phyloP scores from a whole-genome alignment of 345 rosid species.

The Linum tenue region DNA sequence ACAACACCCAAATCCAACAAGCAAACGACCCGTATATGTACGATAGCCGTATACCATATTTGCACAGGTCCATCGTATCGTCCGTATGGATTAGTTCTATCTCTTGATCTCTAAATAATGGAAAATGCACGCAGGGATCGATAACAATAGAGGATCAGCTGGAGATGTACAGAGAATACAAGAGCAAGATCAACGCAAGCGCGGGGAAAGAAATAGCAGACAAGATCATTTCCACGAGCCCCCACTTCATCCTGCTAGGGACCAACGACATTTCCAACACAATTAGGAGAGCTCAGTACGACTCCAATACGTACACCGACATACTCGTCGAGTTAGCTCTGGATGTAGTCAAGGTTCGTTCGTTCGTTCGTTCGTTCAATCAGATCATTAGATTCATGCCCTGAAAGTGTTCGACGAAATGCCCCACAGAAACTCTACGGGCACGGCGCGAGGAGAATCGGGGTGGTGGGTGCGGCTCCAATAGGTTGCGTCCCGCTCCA shows the following conservation, averaged over 20 bases:
- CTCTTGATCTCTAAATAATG: too few relatives aligned
- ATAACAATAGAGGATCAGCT: not conserved
- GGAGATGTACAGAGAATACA: not conserved
- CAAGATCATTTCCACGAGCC: not conserved
- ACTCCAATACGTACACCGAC: too few relatives aligned
- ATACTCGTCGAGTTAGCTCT: too few relatives aligned
- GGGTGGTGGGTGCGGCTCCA: not conserved
- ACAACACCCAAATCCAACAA: too few relatives aligned
- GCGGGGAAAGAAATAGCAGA: not conserved
- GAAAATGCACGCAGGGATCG: not conserved
- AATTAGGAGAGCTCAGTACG: too few relatives aligned
- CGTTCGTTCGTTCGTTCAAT: not conserved
- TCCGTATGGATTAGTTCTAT: too few relatives aligned
- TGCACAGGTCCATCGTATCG: too few relatives aligned
- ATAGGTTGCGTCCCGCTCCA: not conserved
- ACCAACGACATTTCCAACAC: not conserved
- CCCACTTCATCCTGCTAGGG: not conserved
- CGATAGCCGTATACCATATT: too few relatives aligned
- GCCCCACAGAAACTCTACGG: not conserved
- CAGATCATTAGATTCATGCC: too few relatives aligned
- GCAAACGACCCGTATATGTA: too few relatives aligned
- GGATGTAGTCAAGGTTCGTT: too few relatives aligned
- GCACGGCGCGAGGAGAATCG: not conserved
- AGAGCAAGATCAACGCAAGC: not conserved
- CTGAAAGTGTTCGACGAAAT: too few relatives aligned